Percentiles rank a stretch among this genome's conserved stretches.
These are phyloP conservation scores for Penicillium hordei DNA, from an alignment of 2,329 filamentous ascomycete species.

Conservation along the genomic window DNA sequence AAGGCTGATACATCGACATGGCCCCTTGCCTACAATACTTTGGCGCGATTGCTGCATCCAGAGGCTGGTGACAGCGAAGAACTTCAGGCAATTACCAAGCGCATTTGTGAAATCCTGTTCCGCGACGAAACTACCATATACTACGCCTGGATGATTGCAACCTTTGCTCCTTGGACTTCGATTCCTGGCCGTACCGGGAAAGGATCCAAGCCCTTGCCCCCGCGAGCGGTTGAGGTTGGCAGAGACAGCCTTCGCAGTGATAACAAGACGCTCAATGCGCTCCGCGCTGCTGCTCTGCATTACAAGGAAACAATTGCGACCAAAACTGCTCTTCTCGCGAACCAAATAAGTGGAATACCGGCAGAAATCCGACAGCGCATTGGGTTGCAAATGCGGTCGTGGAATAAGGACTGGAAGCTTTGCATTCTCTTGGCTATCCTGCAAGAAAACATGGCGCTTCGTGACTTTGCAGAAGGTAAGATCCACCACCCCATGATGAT, in stretches of 20 bases:
- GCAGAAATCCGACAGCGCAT: conserved; percentile 40
- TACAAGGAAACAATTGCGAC: conserved; percentile 61
- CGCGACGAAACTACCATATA: conserved; percentile 65
- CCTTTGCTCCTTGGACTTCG: conserved; percentile 71
- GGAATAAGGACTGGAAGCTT: conserved; percentile 43
- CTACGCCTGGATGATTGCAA: conserved; percentile 72
- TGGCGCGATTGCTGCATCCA: conserved; percentile 52
- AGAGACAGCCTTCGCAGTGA: conserved; percentile 77
- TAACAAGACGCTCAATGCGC: conserved; percentile 70
- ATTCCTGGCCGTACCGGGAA: conserved; percentile 41
- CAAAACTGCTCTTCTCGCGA: conserved; percentile 47
- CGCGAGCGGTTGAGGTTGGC: conserved; percentile 63
- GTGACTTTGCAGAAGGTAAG: conserved; percentile 35
- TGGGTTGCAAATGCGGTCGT: conserved; percentile 36
- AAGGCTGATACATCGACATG: conserved; percentile 62
- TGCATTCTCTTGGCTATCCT: conserved; percentile 42
- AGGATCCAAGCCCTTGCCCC: conserved; percentile 51
- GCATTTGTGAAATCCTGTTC: conserved; percentile 54
- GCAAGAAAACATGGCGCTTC: conserved; percentile 40
- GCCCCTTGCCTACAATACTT: conserved; percentile 62
- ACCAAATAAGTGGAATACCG: conserved; percentile 28
- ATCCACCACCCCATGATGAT: neutral
- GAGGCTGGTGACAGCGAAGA: conserved; percentile 43
- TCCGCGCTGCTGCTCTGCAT: conserved; percentile 65
- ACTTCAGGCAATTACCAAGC: conserved; percentile 42